Conservation (phyloP, 202 grass and related monocot genomes). For the Panicum hallii region DNA sequence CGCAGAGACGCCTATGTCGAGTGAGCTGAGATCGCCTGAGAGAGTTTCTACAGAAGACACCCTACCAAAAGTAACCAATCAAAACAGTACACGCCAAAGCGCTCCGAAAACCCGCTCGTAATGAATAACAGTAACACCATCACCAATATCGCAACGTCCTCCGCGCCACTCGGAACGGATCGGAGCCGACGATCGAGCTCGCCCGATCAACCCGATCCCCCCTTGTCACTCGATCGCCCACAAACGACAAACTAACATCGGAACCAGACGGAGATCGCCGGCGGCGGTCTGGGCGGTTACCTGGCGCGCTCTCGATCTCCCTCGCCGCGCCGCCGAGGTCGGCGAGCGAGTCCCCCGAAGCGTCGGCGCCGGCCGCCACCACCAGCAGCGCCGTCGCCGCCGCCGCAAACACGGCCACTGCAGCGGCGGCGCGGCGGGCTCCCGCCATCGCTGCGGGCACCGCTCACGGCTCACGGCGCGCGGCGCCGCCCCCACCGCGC, state of each 20-base stretch:
- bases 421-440: neutral
- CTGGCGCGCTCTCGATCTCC: slow-evolving; percentile 57
- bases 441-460: neutral
- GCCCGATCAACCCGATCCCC: neutral
- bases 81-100: neutral
- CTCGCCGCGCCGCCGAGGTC: slow-evolving; percentile 43
- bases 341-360: slow-evolving; percentile 27
- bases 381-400: neutral
- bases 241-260: neutral
- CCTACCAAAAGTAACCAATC: neutral
- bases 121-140: no score
- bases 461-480: slow-evolving; percentile 10
- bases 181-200: neutral
- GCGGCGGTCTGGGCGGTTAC: neutral
- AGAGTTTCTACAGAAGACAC: neutral
- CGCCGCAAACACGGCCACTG: neutral
- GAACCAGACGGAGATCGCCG: neutral
- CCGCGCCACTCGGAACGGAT: neutral
- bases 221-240: neutral
- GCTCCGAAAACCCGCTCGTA: no score
- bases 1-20: neutral
- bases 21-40: neutral
- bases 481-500: neutral
- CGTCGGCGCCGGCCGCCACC: neutral
- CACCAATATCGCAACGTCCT: neutral